Percentiles rank a stretch among this genome's conserved stretches.
These are phyloP conservation scores for Thielaviopsis ethacetica DNA, from an alignment of 2,329 filamentous ascomycete genomes.

Conservation along the genomic window DNA sequence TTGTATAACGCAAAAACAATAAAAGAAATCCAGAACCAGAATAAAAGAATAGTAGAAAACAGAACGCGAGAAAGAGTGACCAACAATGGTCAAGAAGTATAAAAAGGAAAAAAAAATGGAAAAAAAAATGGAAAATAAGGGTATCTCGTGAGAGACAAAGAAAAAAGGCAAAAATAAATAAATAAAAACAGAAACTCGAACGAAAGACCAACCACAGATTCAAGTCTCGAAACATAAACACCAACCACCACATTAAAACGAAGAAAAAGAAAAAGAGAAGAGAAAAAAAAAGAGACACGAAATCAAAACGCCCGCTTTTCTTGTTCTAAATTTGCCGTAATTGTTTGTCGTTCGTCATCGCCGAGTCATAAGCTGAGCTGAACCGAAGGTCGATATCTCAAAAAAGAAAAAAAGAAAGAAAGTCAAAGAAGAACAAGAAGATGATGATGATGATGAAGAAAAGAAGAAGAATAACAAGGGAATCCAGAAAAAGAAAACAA, in stretches of 20 bases:
- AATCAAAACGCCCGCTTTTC: background rate
- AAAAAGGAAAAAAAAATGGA: slow-evolving; percentile 8
- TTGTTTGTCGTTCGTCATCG: too few relatives aligned
- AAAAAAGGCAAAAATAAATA: background rate
- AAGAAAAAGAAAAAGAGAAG: background rate
- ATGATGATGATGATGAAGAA: background rate
- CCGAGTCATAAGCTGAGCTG: too few relatives aligned
- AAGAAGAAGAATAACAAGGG: too few relatives aligned
- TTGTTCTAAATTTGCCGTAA: too few relatives aligned
- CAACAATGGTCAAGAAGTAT: slow-evolving; percentile 7
- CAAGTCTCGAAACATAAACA: too few relatives aligned
- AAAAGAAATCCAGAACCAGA: too few relatives aligned
- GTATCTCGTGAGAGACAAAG: too few relatives aligned
- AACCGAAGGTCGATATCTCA: background rate
- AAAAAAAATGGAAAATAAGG: slow-evolving; percentile 11
- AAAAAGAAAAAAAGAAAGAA: slow-evolving; percentile 1
- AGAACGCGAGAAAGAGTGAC: background rate
- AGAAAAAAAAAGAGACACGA: slow-evolving; percentile 12
- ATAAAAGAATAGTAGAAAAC: too few relatives aligned
- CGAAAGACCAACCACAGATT: background rate
- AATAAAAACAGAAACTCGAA: slow-evolving; percentile 5
- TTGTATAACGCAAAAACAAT: too few relatives aligned
- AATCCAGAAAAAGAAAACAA: too few relatives aligned
- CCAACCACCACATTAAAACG: too few relatives aligned
- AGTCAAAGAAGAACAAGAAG: background rate